Evolutionary conservation across 2,329 filamentous ascomycete species (phyloP), one percentile per base, ranked within the genome.

Genomic region (Aspergillus thermomutatus): DNA sequence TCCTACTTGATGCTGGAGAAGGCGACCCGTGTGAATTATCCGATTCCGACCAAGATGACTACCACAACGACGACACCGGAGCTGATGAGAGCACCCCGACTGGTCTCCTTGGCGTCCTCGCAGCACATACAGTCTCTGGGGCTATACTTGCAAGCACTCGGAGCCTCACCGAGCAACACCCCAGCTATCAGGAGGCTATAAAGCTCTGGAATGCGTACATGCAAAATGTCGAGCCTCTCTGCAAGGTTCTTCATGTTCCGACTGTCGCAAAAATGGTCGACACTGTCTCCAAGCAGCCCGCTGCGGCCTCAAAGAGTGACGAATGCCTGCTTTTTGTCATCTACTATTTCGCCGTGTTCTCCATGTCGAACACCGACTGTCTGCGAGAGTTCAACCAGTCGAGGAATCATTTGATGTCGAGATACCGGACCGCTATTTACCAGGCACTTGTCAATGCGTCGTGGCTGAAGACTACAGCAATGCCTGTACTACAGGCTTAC

Each of bases 131-230:
- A 27, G 25, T 55, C 11, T 53, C 40, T 26, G 56, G 37, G 14
- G 27, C 53, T 5, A 25, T 57, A 17, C 26, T 49, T 21, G 54
- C 31, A 17, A 28, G 6, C 10, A 37, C 25, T 4, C 48, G 57
- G 64, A 54, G 63, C 65, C 6, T 64, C 66, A 17, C 63, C 46
- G 62, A 69, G 59, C 48, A 62, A 64, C 69, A 73, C 46, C 71
- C 70, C 3, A 55, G 52, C 6, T 49, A 64, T 14, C 56, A 60
- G 19, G 55, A 65, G 34, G 83, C 89, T 26, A 86, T 90, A 65
- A 81, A 82, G 51, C 79, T 93, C 4, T 93, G 90, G 90, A 87
- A 91, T 68, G 78, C 85, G 8, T 92, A 87, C 62, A 75, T 91
- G 5, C 85, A 90, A 50, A 86, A 90, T 59, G 85, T 92, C 54